Base-by-base conservation (phyloP, 176 grass and related monocot genomes). In the Thalia dealbata region DNA sequence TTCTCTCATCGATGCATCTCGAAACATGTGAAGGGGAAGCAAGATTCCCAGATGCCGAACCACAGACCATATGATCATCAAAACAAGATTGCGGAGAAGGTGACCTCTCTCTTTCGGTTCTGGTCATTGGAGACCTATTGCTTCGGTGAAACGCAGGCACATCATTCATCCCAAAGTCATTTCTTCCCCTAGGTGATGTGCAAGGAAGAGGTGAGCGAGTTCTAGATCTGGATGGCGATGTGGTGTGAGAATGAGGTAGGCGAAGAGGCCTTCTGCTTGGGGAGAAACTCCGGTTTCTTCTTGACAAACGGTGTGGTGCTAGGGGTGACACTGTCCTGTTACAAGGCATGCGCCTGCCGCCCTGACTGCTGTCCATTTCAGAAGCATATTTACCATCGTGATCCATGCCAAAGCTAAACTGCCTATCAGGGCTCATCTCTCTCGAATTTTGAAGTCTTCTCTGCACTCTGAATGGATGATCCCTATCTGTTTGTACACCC, bases 201-300 rank as follows among this genome's bases (percentile, higher is more conserved):
- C 93, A 92, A 71, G 65, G 21, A 78, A 84, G 81, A 32, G 89
- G 93, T 21, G 93, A 97, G 56, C 85, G 80, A 75, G 89, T 88
- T 77, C 89, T 90, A 69, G 89, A 92, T 46, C 93, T 88, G 76
- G 92, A 92, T 75, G 73, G 82, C 68, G 92, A 97, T 80, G 84
- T 81, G 50, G 83, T 86, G 43, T 78, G 82, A 75, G 82, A 69
- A 61, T 56, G 82, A 59, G 93, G 85, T 61, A 92, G 75, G 75
- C 87, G 82, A 61, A 83, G 61, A 61, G 80, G 66, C 28, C 73
- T 74, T 76, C 90, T 82, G 73, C 71, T 65, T 0, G 79, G 73
- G 14, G 74, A 85, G 71, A 88, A 81, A 62, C 81, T 82, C 50
- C 81, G 75, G 74, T 88, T 80, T 79, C 72, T 87, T 73, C 70